Conservation (phyloP, 345 rosid species). For the Theobroma cacao region DNA sequence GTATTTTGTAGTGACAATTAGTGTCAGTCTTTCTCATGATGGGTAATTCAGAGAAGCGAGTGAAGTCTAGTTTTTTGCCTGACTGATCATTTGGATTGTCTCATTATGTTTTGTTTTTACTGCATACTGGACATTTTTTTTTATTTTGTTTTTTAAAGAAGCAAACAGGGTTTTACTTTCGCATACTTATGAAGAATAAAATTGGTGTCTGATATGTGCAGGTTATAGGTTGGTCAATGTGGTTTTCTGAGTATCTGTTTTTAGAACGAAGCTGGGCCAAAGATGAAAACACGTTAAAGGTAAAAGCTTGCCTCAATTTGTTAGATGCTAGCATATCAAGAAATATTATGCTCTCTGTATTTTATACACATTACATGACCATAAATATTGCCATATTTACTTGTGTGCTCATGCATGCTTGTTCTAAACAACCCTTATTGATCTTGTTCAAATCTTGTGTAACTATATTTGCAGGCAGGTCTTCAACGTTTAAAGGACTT, state of each 20-base stretch:
- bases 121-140: neutral
- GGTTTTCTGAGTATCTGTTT: conserved; percentile 96
- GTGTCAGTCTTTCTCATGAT: neutral
- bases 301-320: conserved; percentile 7
- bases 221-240: conserved; percentile 99
- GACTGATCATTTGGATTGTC: neutral
- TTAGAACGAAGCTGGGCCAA: conserved; percentile 92
- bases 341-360: neutral
- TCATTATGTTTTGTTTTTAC: neutral
- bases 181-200: neutral
- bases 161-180: neutral
- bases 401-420: neutral
- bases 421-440: neutral
- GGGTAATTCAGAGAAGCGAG: neutral
- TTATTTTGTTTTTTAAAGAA: neutral
- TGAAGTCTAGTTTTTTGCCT: neutral
- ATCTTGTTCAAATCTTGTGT: conserved; percentile 21
- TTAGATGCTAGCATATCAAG: neutral
- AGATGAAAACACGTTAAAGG: conserved; percentile 84
- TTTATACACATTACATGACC: neutral
- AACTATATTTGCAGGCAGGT: conserved; percentile 69
- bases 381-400: neutral
- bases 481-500: conserved; percentile 71
- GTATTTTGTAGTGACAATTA: neutral
- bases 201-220: conserved; percentile 21